Conservation (phyloP, 352 stramenopile species). For the Albugo candida region DNA sequence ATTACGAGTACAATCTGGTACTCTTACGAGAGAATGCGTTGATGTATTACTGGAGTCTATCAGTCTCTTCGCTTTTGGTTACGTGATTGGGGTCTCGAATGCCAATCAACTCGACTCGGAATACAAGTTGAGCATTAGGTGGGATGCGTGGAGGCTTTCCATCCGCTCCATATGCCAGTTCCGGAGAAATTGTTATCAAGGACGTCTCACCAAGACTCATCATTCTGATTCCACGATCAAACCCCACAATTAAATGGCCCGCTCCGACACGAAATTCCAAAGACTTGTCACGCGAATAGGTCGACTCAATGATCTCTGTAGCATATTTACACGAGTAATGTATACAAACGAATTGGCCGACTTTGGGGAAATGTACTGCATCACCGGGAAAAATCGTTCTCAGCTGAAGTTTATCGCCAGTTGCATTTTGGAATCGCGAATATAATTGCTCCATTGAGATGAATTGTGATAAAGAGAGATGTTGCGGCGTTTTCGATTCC, state of each 20-base stretch:
- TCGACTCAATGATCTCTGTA: constrained; percentile 42
- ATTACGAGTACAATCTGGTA: constrained; percentile 71
- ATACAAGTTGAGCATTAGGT: constrained; percentile 43
- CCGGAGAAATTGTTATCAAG: constrained; percentile 32
- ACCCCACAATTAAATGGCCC: constrained; percentile 44
- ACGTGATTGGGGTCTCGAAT: constrained; percentile 24
- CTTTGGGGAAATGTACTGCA: constrained; percentile 24
- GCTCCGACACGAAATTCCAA: constrained; percentile 57
- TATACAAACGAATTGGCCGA: constrained; percentile 46
- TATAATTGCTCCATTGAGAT: too few species aligned
- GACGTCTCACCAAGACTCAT: constrained; percentile 66
- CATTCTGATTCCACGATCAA: constrained; percentile 39
- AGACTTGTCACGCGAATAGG: constrained; percentile 26
- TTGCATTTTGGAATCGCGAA: constrained; percentile 18
- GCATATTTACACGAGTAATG: constrained; percentile 45
- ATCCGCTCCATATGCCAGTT: constrained; percentile 54
- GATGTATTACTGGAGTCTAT: constrained; percentile 80
- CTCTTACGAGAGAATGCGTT: constrained; percentile 66
- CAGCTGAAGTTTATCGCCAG: constrained; percentile 23
- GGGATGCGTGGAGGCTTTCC: constrained; percentile 44
- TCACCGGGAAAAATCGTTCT: constrained; percentile 39
- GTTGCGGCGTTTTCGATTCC: constrained; percentile 10
- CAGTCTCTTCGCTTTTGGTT: constrained; percentile 8
- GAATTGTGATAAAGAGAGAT: too few species aligned
- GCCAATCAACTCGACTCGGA: constrained; percentile 61